These are phyloP conservation scores for Nepenthes alata DNA, from an alignment of 179 eudicot species.

Conservation along the genomic window DNA sequence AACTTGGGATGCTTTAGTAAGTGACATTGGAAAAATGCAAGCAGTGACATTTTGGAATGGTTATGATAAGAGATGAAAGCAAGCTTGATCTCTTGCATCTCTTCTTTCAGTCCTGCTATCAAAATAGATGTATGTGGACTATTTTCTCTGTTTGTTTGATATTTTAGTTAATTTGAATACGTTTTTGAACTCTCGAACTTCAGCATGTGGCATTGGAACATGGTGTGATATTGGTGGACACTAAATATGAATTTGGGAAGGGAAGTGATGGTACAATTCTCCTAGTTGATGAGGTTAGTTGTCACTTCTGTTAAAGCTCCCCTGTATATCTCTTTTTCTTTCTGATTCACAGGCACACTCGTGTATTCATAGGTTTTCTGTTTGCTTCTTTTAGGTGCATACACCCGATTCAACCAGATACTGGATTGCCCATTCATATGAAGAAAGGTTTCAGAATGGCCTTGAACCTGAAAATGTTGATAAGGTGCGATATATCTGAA, in stretches of 20 bases:
- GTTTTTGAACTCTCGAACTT: not conserved
- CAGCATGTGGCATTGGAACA: conserved; percentile 76
- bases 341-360: not conserved
- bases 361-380: not conserved
- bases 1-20: too few relatives aligned
- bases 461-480: conserved; percentile 97
- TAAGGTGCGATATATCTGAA: conserved; percentile 31
- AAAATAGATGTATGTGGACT: too few relatives aligned
- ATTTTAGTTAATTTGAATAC: not conserved
- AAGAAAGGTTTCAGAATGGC: conserved; percentile 50
- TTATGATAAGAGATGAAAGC: too few relatives aligned
- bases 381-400: conserved; percentile 46
- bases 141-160: not conserved
- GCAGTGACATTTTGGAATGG: too few relatives aligned
- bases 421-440: conserved; percentile 72
- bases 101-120: too few relatives aligned
- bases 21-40: too few relatives aligned
- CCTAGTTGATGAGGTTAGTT: conserved; percentile 67
- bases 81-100: too few relatives aligned
- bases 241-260: conserved; percentile 95
- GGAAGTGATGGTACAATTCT: conserved; percentile 67
- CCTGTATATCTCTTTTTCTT: not conserved
- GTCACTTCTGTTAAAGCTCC: not conserved
- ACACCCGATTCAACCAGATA: conserved; percentile 99
- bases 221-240: conserved; percentile 85